phyloP scores from a whole-genome alignment of 768 basidiomycete genomes.

The Cystoderma amianthinum region DNA sequence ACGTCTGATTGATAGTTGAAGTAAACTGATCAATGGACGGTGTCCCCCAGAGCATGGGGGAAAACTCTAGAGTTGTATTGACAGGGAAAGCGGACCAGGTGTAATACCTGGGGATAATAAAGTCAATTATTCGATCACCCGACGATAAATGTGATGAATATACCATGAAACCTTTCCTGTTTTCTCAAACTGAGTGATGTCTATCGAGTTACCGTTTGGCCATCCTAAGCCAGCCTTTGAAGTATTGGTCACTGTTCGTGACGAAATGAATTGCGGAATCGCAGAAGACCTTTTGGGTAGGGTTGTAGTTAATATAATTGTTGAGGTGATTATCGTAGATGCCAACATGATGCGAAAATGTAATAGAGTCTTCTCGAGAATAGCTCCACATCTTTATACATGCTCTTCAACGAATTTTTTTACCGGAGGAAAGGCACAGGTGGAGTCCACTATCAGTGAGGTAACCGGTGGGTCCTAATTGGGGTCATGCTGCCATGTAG shows the following conservation, averaged over 20 bases:
- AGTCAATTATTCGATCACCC: neutral
- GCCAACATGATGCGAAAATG: too few species aligned
- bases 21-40: conserved; percentile 30
- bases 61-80: conserved; percentile 39
- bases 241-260: conserved; percentile 10
- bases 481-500: too few species aligned
- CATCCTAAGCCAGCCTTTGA: conserved; percentile 48
- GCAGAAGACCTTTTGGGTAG: too few species aligned
- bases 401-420: too few species aligned
- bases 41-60: conserved; percentile 51
- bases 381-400: too few species aligned
- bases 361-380: too few species aligned
- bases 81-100: conserved; percentile 35
- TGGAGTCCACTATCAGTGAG: too few species aligned
- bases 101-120: conserved; percentile 39
- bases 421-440: too few species aligned
- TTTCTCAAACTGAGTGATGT: conserved; percentile 32
- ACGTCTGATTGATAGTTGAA: conserved; percentile 30
- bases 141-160: conserved; percentile 6
- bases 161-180: conserved; percentile 48
- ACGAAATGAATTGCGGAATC: too few species aligned
- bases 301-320: too few species aligned
- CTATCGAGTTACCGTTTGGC: conserved; percentile 33
- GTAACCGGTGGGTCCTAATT: too few species aligned
- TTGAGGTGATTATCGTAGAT: too few species aligned